Conservation (phyloP, 306 rosid species). For the Trifolium repens region DNA sequence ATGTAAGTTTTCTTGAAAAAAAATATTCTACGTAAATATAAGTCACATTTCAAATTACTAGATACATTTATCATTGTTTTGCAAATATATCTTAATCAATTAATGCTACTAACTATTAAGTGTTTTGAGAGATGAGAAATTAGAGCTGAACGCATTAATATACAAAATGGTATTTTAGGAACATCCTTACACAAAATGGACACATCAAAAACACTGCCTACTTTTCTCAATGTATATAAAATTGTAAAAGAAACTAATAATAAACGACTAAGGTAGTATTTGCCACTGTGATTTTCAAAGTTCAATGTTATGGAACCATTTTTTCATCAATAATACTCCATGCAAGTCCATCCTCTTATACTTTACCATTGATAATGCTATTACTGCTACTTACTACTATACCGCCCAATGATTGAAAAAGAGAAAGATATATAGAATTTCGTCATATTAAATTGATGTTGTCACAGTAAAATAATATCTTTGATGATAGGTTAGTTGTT, state of each 20-base stretch:
- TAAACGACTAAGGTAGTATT: background rate
- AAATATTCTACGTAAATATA: background rate
- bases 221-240: background rate
- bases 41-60: background rate
- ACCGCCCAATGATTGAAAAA: background rate
- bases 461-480: background rate
- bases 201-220: background rate
- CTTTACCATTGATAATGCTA: background rate
- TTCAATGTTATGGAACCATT: background rate
- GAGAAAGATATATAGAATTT: background rate
- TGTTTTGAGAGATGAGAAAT: background rate
- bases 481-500: background rate
- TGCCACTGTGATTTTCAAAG: background rate
- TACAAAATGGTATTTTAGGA: background rate
- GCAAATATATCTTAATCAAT: background rate
- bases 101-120: background rate
- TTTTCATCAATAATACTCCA: background rate
- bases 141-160: background rate
- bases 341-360: background rate
- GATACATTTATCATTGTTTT: background rate
- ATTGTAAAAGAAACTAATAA: background rate
- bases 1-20: background rate
- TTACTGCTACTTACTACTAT: background rate
- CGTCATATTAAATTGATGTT: background rate
- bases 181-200: background rate